These are phyloP conservation scores for Vanilla planifolia DNA, from an alignment of 106 monocot species.

Conservation along the genomic window DNA sequence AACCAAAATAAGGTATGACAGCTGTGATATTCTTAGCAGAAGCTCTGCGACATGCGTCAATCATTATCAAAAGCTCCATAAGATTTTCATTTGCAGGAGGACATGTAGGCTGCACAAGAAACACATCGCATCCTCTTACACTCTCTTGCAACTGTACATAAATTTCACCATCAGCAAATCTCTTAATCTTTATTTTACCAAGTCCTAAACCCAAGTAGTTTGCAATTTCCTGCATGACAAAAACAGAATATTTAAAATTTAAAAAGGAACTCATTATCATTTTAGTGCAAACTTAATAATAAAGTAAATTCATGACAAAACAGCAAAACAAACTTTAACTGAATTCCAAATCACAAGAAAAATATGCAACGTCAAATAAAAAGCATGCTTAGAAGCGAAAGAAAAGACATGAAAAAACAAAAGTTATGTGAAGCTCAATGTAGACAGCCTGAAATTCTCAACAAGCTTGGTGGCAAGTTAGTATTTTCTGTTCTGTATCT, in stretches of 20 bases:
- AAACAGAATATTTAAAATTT: background rate
- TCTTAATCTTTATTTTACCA: conserved; percentile 79
- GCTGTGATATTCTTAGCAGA: conserved; percentile 89
- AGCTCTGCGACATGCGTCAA: conserved; percentile 89
- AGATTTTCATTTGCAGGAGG: conserved; percentile 93
- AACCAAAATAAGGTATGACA: conserved; percentile 90
- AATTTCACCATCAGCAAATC: conserved; percentile 93
- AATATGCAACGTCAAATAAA: too few species aligned
- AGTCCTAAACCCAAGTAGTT: conserved; percentile 77
- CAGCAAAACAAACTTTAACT: too few species aligned
- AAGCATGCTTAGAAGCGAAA: too few species aligned
- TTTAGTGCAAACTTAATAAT: too few species aligned
- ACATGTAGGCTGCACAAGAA: conserved; percentile 83
- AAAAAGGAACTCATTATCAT: too few species aligned
- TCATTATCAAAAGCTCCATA: conserved; percentile 92
- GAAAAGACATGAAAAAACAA: too few species aligned
- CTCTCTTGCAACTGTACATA: conserved; percentile 92
- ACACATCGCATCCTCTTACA: conserved; percentile 88
- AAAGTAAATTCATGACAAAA: too few species aligned
- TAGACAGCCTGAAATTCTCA: too few species aligned
- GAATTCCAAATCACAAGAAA: too few species aligned
- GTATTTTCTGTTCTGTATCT: too few species aligned
- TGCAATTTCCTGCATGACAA: conserved; percentile 62
- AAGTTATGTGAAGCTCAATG: too few species aligned
- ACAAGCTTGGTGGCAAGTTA: too few species aligned